Evolutionary conservation across 441 rosid genomes (phyloP).

Genomic region (Geranium incanum): DNA sequence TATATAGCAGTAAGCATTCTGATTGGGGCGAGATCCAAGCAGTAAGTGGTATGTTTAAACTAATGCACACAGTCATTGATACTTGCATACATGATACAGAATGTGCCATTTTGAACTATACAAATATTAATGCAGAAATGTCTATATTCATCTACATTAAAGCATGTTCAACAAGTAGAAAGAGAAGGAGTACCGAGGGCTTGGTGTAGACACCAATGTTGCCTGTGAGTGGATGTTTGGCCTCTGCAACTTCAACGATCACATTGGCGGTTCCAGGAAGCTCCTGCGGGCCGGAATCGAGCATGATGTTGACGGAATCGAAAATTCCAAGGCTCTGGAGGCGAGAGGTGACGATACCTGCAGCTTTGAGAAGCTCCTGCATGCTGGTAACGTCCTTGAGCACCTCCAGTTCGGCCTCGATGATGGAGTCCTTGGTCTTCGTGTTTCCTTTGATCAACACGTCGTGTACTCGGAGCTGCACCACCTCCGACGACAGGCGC

Average conservation of each 20-base stretch:
- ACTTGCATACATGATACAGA: background rate
- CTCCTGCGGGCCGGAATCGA: conserved; percentile 85
- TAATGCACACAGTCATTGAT: background rate
- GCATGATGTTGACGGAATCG: conserved; percentile 73
- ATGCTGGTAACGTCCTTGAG: conserved; percentile 52
- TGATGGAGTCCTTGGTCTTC: conserved; percentile 69
- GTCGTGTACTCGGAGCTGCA: conserved; percentile 76
- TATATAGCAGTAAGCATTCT: background rate
- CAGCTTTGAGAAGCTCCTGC: conserved; percentile 68
- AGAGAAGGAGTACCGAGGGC: conserved; percentile 46
- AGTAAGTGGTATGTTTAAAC: background rate
- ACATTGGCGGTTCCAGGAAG: conserved; percentile 82
- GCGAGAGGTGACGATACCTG: conserved; percentile 50
- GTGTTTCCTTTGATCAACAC: conserved; percentile 68
- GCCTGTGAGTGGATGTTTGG: conserved; percentile 48
- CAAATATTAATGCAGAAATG: background rate
- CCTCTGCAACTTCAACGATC: conserved; percentile 61
- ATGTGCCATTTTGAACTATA: background rate
- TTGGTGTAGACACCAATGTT: conserved; percentile 67
- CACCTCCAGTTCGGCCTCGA: conserved; percentile 56
- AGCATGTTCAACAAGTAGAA: background rate
- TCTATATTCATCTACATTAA: background rate
- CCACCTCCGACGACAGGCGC: conserved; percentile 40
- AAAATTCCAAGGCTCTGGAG: conserved; percentile 65
- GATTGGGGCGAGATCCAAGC: background rate